Conservation (phyloP, 83 land plant genomes). For the Picea abies region DNA sequence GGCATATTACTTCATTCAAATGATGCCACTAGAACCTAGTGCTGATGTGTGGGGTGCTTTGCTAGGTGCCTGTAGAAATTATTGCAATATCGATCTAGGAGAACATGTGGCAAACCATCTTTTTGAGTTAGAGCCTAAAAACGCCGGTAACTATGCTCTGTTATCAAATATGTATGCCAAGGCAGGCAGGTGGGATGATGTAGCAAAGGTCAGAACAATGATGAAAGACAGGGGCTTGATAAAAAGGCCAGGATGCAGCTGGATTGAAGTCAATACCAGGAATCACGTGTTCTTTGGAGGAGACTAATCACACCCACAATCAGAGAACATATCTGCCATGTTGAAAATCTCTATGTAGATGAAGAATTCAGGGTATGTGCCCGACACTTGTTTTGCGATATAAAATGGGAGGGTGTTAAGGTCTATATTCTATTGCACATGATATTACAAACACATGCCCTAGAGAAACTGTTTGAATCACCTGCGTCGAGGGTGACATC, state of each 20-base stretch:
- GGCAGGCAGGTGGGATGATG: constrained; percentile 11
- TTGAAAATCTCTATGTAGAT: constrained; percentile 1
- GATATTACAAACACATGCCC: too few species aligned
- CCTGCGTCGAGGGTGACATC: too few species aligned
- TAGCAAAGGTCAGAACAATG: constrained; percentile 5
- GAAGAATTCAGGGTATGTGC: constrained; percentile 8
- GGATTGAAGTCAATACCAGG: constrained; percentile 11
- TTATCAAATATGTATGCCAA: constrained; percentile 19
- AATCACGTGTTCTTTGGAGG: constrained; percentile 6
- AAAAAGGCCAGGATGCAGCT: constrained; percentile 24
- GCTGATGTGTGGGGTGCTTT: constrained; percentile 19
- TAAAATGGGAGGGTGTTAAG: background rate
- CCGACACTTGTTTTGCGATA: background rate
- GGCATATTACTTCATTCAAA: constrained; percentile 12
- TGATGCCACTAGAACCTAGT: constrained; percentile 23
- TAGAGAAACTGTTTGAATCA: too few species aligned
- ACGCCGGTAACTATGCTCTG: constrained; percentile 18
- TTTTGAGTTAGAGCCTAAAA: constrained; percentile 8
- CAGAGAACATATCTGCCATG: background rate
- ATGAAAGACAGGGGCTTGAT: constrained; percentile 17
- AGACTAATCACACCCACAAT: background rate
- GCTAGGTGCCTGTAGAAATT: constrained; percentile 16
- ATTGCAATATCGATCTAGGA: constrained; percentile 15
- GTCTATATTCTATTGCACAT: too few species aligned
- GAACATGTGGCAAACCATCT: constrained; percentile 10